Evolutionary conservation across 345 rosid species (phyloP).

Genomic region (Excoecaria agallocha): DNA sequence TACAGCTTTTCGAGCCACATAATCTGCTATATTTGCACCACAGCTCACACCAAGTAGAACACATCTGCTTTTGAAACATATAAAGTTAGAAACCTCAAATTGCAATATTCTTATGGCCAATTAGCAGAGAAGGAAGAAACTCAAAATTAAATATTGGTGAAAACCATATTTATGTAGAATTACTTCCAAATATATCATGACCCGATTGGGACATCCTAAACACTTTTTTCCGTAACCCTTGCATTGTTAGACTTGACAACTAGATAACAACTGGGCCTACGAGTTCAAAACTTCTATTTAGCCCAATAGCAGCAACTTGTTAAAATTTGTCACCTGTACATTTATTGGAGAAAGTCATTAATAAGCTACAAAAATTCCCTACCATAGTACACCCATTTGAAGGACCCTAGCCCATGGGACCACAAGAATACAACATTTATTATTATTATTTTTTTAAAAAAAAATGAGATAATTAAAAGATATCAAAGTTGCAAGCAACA

Average conservation of each 20-base stretch:
- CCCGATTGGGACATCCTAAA: neutral
- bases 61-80: slow-evolving; percentile 52
- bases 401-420: neutral
- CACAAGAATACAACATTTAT: neutral
- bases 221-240: neutral
- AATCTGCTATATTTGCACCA: slow-evolving; percentile 83
- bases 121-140: neutral
- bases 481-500: neutral
- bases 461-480: neutral
- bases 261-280: neutral
- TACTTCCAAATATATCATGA: neutral
- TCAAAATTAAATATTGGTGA: neutral
- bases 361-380: neutral
- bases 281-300: neutral
- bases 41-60: slow-evolving; percentile 91
- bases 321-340: slow-evolving; percentile 3
- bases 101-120: neutral
- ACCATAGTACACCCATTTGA: neutral
- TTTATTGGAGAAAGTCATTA: neutral
- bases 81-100: slow-evolving; percentile 7
- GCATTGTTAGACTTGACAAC: neutral
- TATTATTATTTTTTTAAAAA: too few relatives aligned
- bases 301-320: neutral
- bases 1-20: slow-evolving; percentile 71
- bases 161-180: neutral